Percentiles rank a stretch among this genome's conserved stretches.
Conservation (phyloP, 176 grass and related monocot species). For the Carex kokanica region DNA sequence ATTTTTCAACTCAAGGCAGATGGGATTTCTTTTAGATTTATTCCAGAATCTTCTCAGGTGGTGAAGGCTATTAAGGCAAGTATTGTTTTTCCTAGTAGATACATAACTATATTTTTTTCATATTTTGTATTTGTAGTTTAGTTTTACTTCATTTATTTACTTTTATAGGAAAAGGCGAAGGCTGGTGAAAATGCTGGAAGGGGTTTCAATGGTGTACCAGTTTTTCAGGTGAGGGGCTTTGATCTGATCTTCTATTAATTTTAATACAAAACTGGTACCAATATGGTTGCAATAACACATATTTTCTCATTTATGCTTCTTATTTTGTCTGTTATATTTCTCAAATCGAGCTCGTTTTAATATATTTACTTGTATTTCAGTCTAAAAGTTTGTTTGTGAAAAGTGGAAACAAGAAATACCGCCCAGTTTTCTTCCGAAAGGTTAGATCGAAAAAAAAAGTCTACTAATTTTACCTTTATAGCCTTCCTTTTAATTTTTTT, state of each 20-base stretch:
- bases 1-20: constrained; percentile 78
- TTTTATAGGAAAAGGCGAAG: constrained; percentile 57
- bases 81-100: constrained; percentile 18
- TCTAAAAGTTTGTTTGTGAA: too few relatives aligned
- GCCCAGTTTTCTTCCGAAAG: too few relatives aligned
- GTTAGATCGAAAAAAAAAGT: background rate
- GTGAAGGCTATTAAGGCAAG: constrained; percentile 76
- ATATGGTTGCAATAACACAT: background rate
- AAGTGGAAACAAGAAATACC: too few relatives aligned
- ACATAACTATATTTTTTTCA: background rate
- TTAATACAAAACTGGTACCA: background rate
- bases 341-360: too few relatives aligned
- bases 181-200: constrained; percentile 35
- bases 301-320: background rate
- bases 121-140: background rate
- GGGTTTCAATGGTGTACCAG: constrained; percentile 73
- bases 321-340: too few relatives aligned
- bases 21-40: constrained; percentile 79
- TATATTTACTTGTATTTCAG: too few relatives aligned
- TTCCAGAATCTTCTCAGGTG: constrained; percentile 87
- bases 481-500: background rate
- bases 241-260: background rate
- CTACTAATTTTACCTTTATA: too few relatives aligned
- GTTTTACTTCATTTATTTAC: constrained; percentile 1
- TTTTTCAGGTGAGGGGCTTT: constrained; percentile 67